Evolutionary conservation across 192 early-diverging fungal species (phyloP), one percentile per base, ranked within the genome.

Genomic region (Coemansia sp.): DNA sequence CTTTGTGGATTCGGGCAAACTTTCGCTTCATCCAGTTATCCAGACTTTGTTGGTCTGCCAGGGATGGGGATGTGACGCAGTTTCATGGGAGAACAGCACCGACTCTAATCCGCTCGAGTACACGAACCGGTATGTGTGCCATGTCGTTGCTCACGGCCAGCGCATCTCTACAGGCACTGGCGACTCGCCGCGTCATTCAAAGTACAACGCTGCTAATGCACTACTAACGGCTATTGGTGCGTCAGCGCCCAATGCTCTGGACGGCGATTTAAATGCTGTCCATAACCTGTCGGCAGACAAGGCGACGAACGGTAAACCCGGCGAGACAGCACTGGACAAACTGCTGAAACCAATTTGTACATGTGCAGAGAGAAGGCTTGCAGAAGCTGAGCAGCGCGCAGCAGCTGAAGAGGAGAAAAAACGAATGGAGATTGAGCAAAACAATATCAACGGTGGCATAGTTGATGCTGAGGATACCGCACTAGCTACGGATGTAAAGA

Each of bases 1-100:
- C 38, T 80, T 79, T 70, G 76, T 83, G 10, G 79, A 76, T 59
- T 66, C 70, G 11, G 74, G 79, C 31, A 63, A 70, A 61, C 67
- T 82, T 5, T 72, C 79, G 38, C 58, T 73, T 28, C 67, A 82
- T 31, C 70, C 79, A 12, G 70, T 82, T 5, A 76, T 82, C 25
- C 73, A 76, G 49, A 66, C 58, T 49, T 50, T 70, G 40, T 51
- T 82, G 51, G 57, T 82, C 31, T 70, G 73, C 65, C 79, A 82
- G 57, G 67, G 64, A 7, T 82, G 79, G 79, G 79, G 79, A 5
- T 82, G 79, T 18, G 24, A 54, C 40, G 11, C 52, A 46, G 24
- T 82, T 34, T 50, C 70, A 6, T 82, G 73, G 73, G 46, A 58
- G 4, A 24, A 38, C 47, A 34, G 44, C 14, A 36, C 56, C 12